Evolutionary conservation across 768 basidiomycete species (phyloP), one percentile per base, ranked within the genome.

Genomic region (Pilatotrama ljubarskyi): DNA sequence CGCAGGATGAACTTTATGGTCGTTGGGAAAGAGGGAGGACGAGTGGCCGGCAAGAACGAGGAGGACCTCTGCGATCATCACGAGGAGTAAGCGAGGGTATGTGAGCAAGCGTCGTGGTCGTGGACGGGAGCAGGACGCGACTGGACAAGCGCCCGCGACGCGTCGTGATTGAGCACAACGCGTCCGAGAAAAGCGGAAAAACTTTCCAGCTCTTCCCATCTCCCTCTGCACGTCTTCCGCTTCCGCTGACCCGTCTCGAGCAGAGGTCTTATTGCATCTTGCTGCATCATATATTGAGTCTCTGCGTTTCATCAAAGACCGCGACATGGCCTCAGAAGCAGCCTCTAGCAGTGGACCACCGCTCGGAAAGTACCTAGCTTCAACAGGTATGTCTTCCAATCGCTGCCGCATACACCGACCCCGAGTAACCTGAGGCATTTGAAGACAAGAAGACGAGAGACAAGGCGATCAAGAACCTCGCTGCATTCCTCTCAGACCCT

Each of bases 401-500:
- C 40, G 22, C 40, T 55, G 8, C 43, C 35, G 37, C 36, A 22
- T 26, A 51, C 26, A 24, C 51, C 3, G 18, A 32, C 29, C 10
- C 10, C 4, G 29, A 4, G 4, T 5, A 32, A 32, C 29, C 4
- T 32, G 29, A 5, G n/a, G 32, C 14, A 29, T 32, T 8, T 26
- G 17, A 66, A 94, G 95, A 98, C 70, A 96, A 97, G 79, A 88
- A 87, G 70, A 88, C 86, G 2, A 86, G 96, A 59, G 96, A 99
- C 76, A 91, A 88, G 70, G 96, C 96, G 0, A 83, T 97, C 62
- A 87, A 88, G 71, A 84, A 84, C 59, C 80, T 98, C 9, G 78
- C 87, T 0, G 72, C 78, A 4, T 96, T 98, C 72, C 83, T 98
- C 29, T 93, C 93, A 1, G 81, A 85, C 66, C 78, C 82, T 46